Percentiles rank a stretch among this genome's conserved stretches.
Evolutionary conservation across 2,329 filamentous ascomycete species (phyloP).

Genomic region (Pestalotiopsis sp.): DNA sequence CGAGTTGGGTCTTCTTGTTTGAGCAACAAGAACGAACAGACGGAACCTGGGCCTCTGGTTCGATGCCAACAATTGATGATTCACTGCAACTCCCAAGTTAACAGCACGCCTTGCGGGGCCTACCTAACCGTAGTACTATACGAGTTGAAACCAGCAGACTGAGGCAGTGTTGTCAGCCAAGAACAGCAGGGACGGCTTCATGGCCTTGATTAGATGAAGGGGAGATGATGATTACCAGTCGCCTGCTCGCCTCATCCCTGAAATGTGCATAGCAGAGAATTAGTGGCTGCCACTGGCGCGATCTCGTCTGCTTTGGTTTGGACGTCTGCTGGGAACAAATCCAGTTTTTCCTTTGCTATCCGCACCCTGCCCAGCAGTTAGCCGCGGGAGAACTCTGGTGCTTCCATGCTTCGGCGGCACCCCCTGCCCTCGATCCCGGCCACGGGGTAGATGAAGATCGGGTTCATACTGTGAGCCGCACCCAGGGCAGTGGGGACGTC

Average conservation of each 20-base stretch:
- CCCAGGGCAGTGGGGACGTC: not conserved
- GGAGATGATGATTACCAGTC: slow-evolving; percentile 7
- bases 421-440: not conserved
- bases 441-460: not conserved
- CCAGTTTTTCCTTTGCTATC: not conserved
- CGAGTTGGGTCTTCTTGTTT: not conserved
- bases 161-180: not conserved
- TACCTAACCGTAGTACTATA: not conserved
- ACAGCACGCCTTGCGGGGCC: not conserved
- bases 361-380: not conserved
- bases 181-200: not conserved
- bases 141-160: not conserved
- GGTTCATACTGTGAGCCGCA: not conserved
- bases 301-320: not conserved
- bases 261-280: not conserved
- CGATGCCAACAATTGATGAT: not conserved
- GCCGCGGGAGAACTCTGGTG: not conserved
- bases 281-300: not conserved
- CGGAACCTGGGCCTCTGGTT: no score
- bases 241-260: slow-evolving; percentile 1
- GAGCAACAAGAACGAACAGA: not conserved
- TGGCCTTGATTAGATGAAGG: slow-evolving; percentile 4
- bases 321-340: not conserved
- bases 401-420: not conserved
- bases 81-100: not conserved